Conservation (phyloP, 768 basidiomycete genomes). For the Lentinula sp. region DNA sequence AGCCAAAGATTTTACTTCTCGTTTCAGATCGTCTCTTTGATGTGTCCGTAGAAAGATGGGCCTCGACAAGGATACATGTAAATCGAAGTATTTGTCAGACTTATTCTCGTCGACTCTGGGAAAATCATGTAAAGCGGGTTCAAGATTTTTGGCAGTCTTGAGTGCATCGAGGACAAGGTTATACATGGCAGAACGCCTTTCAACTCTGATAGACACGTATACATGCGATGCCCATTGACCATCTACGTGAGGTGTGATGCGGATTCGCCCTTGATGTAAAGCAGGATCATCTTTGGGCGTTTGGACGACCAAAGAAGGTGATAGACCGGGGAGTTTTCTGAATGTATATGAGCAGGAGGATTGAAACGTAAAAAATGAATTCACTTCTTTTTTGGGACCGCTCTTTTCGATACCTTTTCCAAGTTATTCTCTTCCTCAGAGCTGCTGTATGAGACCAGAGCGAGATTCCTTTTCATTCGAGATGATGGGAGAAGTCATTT, state of each 20-base stretch:
- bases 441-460: conserved; percentile 43
- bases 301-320: conserved; percentile 38
- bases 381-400: conserved; percentile 33
- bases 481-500: neutral
- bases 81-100: conserved; percentile 27
- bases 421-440: conserved; percentile 38
- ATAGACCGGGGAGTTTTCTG: conserved; percentile 62
- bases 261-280: conserved; percentile 77
- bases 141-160: conserved; percentile 31
- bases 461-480: conserved; percentile 30
- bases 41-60: conserved; percentile 76
- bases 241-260: conserved; percentile 73
- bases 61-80: conserved; percentile 84
- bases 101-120: conserved; percentile 17
- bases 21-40: conserved; percentile 70
- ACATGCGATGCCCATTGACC: conserved; percentile 83
- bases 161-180: conserved; percentile 41
- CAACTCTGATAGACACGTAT: conserved; percentile 57
- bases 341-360: neutral
- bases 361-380: neutral
- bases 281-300: conserved; percentile 67
- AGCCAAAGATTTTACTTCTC: conserved; percentile 49
- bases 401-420: conserved; percentile 11
- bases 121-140: conserved; percentile 44
- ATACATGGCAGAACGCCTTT: conserved; percentile 35